phyloP scores from a whole-genome alignment of 2,329 filamentous ascomycete species.

The Arthroderma uncinatum region DNA sequence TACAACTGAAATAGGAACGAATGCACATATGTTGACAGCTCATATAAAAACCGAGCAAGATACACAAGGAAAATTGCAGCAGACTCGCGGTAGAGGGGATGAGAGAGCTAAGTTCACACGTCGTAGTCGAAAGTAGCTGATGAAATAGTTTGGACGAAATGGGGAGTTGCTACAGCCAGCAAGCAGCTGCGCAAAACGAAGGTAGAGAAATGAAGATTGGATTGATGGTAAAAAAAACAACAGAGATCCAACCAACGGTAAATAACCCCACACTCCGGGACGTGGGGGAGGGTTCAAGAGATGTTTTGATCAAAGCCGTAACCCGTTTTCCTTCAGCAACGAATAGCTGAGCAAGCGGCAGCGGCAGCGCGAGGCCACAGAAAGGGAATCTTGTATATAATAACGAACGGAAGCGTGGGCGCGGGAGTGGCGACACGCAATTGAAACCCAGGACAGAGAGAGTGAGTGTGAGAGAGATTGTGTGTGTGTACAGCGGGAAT shows the following conservation, averaged over 20 bases:
- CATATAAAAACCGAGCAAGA: not conserved
- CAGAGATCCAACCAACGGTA: not conserved
- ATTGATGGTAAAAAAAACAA: not conserved
- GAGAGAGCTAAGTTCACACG: not conserved
- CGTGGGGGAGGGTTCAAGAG: not conserved
- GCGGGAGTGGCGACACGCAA: slow-evolving; percentile 4
- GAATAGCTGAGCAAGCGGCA: not conserved
- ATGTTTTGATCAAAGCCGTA: not conserved
- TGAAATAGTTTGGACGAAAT: not conserved
- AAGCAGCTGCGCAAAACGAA: not conserved
- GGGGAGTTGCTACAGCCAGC: not conserved
- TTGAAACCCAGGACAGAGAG: not conserved
- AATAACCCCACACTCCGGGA: slow-evolving; percentile 2
- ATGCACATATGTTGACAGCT: slow-evolving; percentile 1
- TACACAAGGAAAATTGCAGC: slow-evolving; percentile 6
- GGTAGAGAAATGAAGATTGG: slow-evolving; percentile 2
- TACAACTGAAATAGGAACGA: slow-evolving; percentile 4
- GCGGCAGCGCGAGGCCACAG: not conserved
- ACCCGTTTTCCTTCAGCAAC: not conserved
- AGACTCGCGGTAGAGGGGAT: not conserved
- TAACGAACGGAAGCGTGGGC: slow-evolving; percentile 12
- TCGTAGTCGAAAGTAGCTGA: not conserved
- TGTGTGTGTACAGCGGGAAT: slow-evolving; percentile 2
- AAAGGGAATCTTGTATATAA: not conserved
- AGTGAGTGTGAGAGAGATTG: not conserved